Conservation (phyloP, 2,329 filamentous ascomycete species). For the Fusarium gaditjirri region DNA sequence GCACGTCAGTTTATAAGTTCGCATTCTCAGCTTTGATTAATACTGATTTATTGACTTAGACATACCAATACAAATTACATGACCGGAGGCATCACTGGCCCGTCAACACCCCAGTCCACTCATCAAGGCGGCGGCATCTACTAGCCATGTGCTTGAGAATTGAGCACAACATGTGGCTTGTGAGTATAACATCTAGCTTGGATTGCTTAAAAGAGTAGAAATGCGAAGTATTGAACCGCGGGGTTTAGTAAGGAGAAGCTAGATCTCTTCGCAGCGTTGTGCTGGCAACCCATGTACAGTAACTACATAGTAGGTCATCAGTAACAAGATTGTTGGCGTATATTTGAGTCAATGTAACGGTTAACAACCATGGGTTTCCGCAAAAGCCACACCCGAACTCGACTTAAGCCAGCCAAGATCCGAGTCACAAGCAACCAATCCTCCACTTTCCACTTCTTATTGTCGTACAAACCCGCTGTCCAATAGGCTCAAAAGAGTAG, state of each 20-base stretch:
- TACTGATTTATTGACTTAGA: conserved; percentile 5
- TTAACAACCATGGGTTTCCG: not conserved
- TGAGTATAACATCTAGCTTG: not conserved
- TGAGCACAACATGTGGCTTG: not conserved
- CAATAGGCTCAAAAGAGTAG: too few relatives aligned
- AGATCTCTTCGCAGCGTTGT: not conserved
- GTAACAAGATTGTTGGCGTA: not conserved
- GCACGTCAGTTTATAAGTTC: not conserved
- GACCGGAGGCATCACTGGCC: not conserved
- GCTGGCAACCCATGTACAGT: not conserved
- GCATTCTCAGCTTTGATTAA: not conserved
- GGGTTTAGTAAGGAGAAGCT: not conserved
- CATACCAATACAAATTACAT: not conserved
- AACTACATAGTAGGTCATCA: not conserved
- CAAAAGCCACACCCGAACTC: not conserved
- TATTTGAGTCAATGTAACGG: not conserved
- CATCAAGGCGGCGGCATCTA: conserved; percentile 30
- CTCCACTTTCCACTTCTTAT: not conserved
- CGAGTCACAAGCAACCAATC: not conserved
- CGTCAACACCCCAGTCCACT: conserved; percentile 19
- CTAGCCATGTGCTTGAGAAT: not conserved
- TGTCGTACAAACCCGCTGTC: too few relatives aligned
- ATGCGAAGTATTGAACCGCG: not conserved
- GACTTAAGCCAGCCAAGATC: not conserved
- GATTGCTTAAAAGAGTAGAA: not conserved